Evolutionary conservation across 2,329 filamentous ascomycete species (phyloP).

Genomic region (Fusarium continuum): DNA sequence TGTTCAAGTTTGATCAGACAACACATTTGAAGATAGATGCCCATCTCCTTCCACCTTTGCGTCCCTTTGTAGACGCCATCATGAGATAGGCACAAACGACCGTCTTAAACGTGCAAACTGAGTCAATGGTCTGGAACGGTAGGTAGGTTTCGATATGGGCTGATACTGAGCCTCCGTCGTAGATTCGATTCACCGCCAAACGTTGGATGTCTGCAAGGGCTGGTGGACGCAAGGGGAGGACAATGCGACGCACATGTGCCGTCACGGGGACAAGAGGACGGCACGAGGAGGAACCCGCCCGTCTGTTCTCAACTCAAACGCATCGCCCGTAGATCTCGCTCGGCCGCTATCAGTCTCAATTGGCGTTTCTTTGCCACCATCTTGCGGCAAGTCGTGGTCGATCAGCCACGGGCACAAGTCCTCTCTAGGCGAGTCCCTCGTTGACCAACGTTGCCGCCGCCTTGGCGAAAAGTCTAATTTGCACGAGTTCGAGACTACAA

Average conservation of each 20-base stretch:
- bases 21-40: slow-evolving; percentile 1
- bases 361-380: slow-evolving; percentile 16
- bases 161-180: slow-evolving; percentile 22
- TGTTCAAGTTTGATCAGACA: slow-evolving; percentile 2
- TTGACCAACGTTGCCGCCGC: slow-evolving; percentile 34
- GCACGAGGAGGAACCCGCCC: slow-evolving; percentile 2
- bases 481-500: slow-evolving; percentile 31
- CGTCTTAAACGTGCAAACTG: slow-evolving; percentile 19
- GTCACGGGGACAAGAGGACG: slow-evolving; percentile 23
- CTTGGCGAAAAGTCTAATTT: slow-evolving; percentile 37
- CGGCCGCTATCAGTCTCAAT: slow-evolving; percentile 6
- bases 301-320: background rate
- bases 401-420: background rate
- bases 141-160: slow-evolving; percentile 29
- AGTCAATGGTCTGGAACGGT: slow-evolving; percentile 5
- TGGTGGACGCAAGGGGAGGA: slow-evolving; percentile 37
- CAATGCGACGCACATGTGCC: slow-evolving; percentile 19
- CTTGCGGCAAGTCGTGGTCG: slow-evolving; percentile 7
- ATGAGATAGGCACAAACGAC: slow-evolving; percentile 17
- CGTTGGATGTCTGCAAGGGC: slow-evolving; percentile 18
- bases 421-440: background rate
- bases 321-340: slow-evolving; percentile 6
- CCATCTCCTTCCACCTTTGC: background rate
- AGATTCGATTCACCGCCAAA: slow-evolving; percentile 44
- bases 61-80: background rate